phyloP scores from a whole-genome alignment of 2,329 filamentous ascomycete species.

The Aureobasidium uvarum region DNA sequence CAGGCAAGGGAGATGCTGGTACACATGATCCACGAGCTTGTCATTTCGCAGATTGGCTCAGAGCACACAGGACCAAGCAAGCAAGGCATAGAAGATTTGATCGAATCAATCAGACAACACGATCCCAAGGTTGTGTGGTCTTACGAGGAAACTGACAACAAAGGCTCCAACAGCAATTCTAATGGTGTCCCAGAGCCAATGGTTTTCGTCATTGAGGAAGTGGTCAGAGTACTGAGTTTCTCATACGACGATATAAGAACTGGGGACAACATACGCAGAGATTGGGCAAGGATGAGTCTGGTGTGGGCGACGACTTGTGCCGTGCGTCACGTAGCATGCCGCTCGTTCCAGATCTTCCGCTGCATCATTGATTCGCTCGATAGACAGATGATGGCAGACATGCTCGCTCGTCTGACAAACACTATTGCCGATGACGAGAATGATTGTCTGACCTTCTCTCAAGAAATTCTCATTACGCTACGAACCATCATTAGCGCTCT shows the following conservation, averaged over 20 bases:
- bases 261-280: constrained; percentile 67
- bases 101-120: constrained; percentile 81
- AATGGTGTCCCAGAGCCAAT: constrained; percentile 81
- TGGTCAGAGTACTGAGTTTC: constrained; percentile 80
- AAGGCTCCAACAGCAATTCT: constrained; percentile 59
- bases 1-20: constrained; percentile 97
- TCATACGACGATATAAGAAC: constrained; percentile 60
- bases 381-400: constrained; percentile 92
- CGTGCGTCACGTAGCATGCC: constrained; percentile 88
- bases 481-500: constrained; percentile 88
- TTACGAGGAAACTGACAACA: constrained; percentile 89
- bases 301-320: constrained; percentile 97
- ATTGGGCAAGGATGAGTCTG: constrained; percentile 86
- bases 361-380: constrained; percentile 90
- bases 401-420: constrained; percentile 92
- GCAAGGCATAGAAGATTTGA: constrained; percentile 77
- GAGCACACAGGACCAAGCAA: constrained; percentile 65
- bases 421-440: constrained; percentile 92
- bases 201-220: constrained; percentile 76
- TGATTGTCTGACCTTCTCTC: constrained; percentile 94
- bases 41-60: constrained; percentile 76
- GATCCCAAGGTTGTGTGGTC: constrained; percentile 85
- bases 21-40: constrained; percentile 92
- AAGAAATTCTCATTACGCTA: constrained; percentile 94
- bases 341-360: constrained; percentile 95